Percentiles rank a stretch among this genome's conserved stretches.
phyloP scores from a whole-genome alignment of 306 rosid genomes.

The Cucumis melo region DNA sequence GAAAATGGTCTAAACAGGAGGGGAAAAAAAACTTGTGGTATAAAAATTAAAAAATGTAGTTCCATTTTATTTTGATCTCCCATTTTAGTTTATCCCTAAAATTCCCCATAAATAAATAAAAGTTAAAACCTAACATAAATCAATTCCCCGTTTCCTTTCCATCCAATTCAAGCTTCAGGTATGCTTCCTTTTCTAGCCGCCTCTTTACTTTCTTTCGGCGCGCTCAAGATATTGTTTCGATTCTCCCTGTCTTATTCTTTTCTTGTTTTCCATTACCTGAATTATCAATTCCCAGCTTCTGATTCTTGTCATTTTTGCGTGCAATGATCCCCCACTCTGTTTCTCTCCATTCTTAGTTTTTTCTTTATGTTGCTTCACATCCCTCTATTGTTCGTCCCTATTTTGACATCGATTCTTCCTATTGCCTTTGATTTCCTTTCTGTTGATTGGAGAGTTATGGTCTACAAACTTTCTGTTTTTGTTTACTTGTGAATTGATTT shows the following conservation, averaged over 20 bases:
- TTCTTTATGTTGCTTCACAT: background rate
- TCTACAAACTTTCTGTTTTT: background rate
- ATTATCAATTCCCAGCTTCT: background rate
- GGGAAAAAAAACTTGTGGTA: no score
- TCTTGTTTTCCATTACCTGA: background rate
- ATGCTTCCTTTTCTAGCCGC: background rate
- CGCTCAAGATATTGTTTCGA: background rate
- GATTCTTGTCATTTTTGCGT: constrained; percentile 32
- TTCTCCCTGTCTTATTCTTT: background rate
- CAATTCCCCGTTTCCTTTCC: background rate
- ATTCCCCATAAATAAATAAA: no score
- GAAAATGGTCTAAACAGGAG: no score
- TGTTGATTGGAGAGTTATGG: background rate
- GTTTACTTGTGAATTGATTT: background rate
- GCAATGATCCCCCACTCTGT: constrained; percentile 25
- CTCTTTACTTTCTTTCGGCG: background rate
- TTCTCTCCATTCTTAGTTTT: background rate
- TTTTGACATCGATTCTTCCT: background rate
- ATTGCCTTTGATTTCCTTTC: background rate
- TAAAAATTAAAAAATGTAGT: no score
- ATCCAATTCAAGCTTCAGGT: background rate
- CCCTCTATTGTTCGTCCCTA: background rate
- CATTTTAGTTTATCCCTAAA: no score
- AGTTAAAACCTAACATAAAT: background rate
- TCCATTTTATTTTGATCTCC: no score